These are phyloP conservation scores for Cladophialophora carrionii DNA, from an alignment of 2,329 filamentous ascomycete genomes.

Conservation along the genomic window DNA sequence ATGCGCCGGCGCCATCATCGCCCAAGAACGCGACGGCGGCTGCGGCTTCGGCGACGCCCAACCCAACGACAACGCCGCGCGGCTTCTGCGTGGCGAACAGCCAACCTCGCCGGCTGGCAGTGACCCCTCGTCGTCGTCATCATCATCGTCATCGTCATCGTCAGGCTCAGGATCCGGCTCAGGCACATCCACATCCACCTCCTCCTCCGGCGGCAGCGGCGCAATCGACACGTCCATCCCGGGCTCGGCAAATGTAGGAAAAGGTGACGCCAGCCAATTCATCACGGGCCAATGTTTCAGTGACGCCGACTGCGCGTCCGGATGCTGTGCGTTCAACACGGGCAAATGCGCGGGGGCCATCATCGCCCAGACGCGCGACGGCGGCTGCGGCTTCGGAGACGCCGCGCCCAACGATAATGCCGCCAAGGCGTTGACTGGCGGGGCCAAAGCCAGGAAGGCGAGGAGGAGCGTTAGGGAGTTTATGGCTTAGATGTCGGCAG, in stretches of 20 bases:
- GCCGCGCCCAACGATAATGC: conserved; percentile 37
- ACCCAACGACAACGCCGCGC: conserved; percentile 39
- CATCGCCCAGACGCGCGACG: conserved; percentile 35
- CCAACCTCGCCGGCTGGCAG: conserved; percentile 16
- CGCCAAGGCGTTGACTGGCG: conserved; percentile 28
- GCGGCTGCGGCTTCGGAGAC: conserved; percentile 40
- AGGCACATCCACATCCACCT: conserved; percentile 2
- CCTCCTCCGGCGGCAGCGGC: conserved; percentile 8
- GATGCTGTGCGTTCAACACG: conserved; percentile 45
- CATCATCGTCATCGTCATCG: background rate
- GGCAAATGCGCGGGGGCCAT: conserved; percentile 43
- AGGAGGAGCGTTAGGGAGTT: conserved; percentile 18
- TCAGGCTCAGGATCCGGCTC: conserved; percentile 10
- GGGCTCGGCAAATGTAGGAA: conserved; percentile 34
- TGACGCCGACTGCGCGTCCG: conserved; percentile 46
- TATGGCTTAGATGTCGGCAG: conserved; percentile 16
- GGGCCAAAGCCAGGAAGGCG: conserved; percentile 20
- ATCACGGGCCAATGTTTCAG: conserved; percentile 46
- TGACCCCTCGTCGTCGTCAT: conserved; percentile 8
- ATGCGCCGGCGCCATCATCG: conserved; percentile 41
- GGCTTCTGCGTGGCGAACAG: conserved; percentile 24
- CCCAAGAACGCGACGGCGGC: conserved; percentile 37
- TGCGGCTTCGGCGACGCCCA: conserved; percentile 40
- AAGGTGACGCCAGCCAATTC: conserved; percentile 43
- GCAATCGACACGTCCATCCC: conserved; percentile 26